Evolutionary conservation across 768 basidiomycete species (phyloP).

Genomic region (Lactarius psammicola): DNA sequence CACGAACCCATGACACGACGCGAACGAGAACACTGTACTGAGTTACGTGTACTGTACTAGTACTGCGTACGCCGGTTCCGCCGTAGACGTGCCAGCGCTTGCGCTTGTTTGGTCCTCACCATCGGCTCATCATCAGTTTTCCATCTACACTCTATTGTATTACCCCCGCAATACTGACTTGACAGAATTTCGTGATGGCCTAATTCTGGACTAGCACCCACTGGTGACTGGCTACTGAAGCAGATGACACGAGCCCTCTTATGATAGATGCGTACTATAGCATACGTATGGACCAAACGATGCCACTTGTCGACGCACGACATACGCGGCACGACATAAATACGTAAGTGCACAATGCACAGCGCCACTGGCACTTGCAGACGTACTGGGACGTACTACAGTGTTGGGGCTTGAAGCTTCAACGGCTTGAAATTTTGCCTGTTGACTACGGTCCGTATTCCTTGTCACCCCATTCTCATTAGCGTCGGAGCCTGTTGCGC

Average conservation of each 20-base stretch:
- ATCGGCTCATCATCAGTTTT: no score
- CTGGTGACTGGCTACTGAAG: no score
- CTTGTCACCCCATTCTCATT: no score
- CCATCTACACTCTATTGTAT: no score
- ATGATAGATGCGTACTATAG: no score
- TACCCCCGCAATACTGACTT: no score
- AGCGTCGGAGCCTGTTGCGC: neutral
- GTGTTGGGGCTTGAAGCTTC: neutral
- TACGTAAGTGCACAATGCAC: neutral
- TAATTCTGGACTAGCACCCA: neutral
- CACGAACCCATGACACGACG: neutral
- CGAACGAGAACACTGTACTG: neutral
- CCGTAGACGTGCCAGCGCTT: no score
- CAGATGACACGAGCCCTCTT: no score
- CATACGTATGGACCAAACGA: neutral
- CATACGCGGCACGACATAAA: neutral
- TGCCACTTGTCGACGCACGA: neutral
- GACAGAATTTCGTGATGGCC: neutral
- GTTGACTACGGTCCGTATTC: neutral
- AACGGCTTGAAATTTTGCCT: neutral
- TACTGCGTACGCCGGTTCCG: no score
- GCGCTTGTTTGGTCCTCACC: no score
- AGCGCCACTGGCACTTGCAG: neutral
- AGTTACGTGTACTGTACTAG: no score
- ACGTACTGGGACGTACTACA: neutral